phyloP scores from a whole-genome alignment of 805 yeast species.

The Teunomyces barrocoloradensis region DNA sequence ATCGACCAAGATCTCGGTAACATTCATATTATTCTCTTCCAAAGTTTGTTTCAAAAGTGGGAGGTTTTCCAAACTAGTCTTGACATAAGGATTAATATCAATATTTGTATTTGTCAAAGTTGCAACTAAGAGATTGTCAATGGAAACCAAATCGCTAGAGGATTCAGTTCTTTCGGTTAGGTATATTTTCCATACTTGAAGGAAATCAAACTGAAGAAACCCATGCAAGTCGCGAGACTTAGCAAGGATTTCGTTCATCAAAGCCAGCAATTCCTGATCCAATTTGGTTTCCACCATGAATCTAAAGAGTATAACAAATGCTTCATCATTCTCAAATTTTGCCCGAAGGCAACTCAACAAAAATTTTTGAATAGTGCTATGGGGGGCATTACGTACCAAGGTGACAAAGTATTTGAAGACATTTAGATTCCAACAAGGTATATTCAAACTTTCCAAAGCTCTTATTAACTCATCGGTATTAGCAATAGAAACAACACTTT shows the following conservation, averaged over 20 bases:
- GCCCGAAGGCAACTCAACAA: constrained; percentile 18
- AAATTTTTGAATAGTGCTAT: constrained; percentile 23
- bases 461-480: constrained; percentile 25
- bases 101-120: constrained; percentile 10
- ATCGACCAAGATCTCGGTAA: neutral
- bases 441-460: constrained; percentile 16
- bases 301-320: constrained; percentile 17
- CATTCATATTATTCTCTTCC: constrained; percentile 7
- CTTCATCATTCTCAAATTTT: constrained; percentile 15
- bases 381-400: constrained; percentile 37
- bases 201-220: constrained; percentile 13
- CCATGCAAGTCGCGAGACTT: constrained; percentile 12
- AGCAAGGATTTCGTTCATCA: constrained; percentile 16
- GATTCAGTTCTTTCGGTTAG: constrained; percentile 12
- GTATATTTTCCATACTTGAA: constrained; percentile 18
- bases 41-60: constrained; percentile 19
- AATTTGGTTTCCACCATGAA: constrained; percentile 25
- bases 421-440: constrained; percentile 29
- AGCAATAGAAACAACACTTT: constrained; percentile 26
- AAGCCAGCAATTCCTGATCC: constrained; percentile 22
- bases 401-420: constrained; percentile 30
- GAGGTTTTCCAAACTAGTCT: constrained; percentile 19
- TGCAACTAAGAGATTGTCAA: constrained; percentile 20
- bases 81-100: constrained; percentile 16
- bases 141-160: constrained; percentile 8